A percentile compares a stretch with the other conserved stretches of the same genome.
Evolutionary conservation across 177 flowering plant genomes (phyloP).

Genomic region (Vitis hybrid): DNA sequence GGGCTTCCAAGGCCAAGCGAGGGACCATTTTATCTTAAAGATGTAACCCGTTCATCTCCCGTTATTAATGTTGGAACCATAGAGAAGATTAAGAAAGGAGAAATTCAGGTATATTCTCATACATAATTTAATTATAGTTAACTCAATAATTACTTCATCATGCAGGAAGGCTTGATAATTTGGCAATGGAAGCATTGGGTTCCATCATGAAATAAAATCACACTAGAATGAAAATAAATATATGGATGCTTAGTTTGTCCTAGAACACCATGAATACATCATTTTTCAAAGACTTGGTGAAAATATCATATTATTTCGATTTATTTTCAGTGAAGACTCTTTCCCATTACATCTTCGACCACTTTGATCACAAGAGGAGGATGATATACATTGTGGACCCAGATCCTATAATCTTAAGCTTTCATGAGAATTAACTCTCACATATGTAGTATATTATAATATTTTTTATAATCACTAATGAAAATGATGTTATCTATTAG

Average conservation of each 20-base stretch:
- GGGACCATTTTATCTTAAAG: conserved; percentile 50
- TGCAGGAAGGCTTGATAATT: not conserved
- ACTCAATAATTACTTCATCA: not conserved
- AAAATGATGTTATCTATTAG: conserved; percentile 9
- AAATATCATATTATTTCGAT: too few relatives aligned
- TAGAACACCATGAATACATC: not conserved
- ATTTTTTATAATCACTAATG: not conserved
- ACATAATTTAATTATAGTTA: not conserved
- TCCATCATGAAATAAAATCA: too few relatives aligned
- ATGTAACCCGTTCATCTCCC: conserved; percentile 30
- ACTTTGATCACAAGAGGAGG: too few relatives aligned
- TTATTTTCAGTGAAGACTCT: too few relatives aligned
- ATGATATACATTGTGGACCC: too few relatives aligned
- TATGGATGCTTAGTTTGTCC: not conserved
- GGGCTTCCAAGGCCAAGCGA: conserved; percentile 40
- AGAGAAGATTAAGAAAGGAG: conserved; percentile 29
- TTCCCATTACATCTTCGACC: too few relatives aligned
- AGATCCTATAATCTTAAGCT: not conserved
- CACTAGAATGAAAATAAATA: too few relatives aligned
- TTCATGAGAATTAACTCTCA: not conserved
- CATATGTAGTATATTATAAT: not conserved
- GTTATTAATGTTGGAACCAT: conserved; percentile 59
- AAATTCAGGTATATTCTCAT: conserved; percentile 28
- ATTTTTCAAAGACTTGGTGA: not conserved
- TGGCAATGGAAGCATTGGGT: not conserved